Evolutionary conservation across 2,329 filamentous ascomycete species (phyloP), one percentile per base, ranked within the genome.

Genomic region (Colletotrichum australisinense): DNA sequence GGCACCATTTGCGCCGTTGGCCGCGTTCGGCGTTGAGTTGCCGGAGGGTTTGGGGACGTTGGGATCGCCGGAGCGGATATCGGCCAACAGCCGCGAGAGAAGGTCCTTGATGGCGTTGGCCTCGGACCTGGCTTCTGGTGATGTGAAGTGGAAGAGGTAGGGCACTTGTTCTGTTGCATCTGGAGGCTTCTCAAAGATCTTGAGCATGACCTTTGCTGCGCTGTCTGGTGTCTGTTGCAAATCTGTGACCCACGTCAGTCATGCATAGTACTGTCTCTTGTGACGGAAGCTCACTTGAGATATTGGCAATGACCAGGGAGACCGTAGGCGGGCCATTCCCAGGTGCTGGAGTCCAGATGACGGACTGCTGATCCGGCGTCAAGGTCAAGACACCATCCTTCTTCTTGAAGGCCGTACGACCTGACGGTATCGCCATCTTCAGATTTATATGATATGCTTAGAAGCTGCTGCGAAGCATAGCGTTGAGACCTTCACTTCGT

Each of bases 171-270:
- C 90, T 32, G 86, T 82, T 30, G 86, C 86, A 59, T 86, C 85
- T 38, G 90, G 83, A 55, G 90, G 84, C 80, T 95, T 93, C 75
- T 93, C 93, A 77, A 98, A 94, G 68, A 99, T 93, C 82, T 97
- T 98, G 73, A 98, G 89, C 88, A 98, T 98, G 66, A 97, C 95
- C 87, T 98, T 98, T 22, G 95, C 87, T 46, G 91, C 92, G n/a
- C 88, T 92, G 73, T 95, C 94, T 14, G 97, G 95, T 1, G 97
- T 98, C 82, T 98, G 96, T 83, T 99, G 96, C 62, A 99, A 90
- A 84, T 98, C 94, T 97, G 77, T 38, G 63, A 5, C 28, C 22
- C n/a, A 49, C 67, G 74, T 77, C 49, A 78, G 76, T 75, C 46
- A 26, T 42, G 38, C 11, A 4, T 24, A 11, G n/a, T 42, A 22